Conservation (phyloP, 768 basidiomycete genomes). For the Clitopilus hobsonii region DNA sequence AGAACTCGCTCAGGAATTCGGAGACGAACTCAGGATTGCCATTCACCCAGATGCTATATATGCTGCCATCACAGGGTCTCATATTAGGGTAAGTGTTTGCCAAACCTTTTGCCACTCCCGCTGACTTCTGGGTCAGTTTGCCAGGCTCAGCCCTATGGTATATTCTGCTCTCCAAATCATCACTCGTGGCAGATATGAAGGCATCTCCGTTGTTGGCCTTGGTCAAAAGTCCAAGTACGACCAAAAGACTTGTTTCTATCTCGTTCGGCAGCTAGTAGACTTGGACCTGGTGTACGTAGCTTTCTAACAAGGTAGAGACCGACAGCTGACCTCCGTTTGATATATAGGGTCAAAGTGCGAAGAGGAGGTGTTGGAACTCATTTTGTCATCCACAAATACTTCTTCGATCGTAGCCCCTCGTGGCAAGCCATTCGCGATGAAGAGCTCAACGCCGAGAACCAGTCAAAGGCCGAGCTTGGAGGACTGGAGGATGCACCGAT, state of each 20-base stretch:
- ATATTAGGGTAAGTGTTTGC: slow-evolving; percentile 59
- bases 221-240: slow-evolving; percentile 79
- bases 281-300: slow-evolving; percentile 65
- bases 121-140: slow-evolving; percentile 39
- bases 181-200: slow-evolving; percentile 73
- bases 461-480: slow-evolving; percentile 10
- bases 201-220: slow-evolving; percentile 74
- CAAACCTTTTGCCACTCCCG: neutral
- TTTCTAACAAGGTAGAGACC: neutral
- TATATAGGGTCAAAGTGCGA: slow-evolving; percentile 64
- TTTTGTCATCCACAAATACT: slow-evolving; percentile 79
- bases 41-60: slow-evolving; percentile 73
- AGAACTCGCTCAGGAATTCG: slow-evolving; percentile 52
- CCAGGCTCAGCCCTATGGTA: slow-evolving; percentile 81
- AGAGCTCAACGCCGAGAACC: slow-evolving; percentile 46
- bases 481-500: slow-evolving; percentile 17
- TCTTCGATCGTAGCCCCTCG: slow-evolving; percentile 68
- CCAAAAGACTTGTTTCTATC: slow-evolving; percentile 87
- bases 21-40: slow-evolving; percentile 65
- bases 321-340: slow-evolving; percentile 3
- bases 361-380: slow-evolving; percentile 74
- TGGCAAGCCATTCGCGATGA: slow-evolving; percentile 78
- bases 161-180: slow-evolving; percentile 82
- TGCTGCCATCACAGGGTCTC: slow-evolving; percentile 79
- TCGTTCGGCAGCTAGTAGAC: slow-evolving; percentile 70